phyloP scores from a whole-genome alignment of 768 basidiomycete genomes.

The Tricholoma hemisulphureum region DNA sequence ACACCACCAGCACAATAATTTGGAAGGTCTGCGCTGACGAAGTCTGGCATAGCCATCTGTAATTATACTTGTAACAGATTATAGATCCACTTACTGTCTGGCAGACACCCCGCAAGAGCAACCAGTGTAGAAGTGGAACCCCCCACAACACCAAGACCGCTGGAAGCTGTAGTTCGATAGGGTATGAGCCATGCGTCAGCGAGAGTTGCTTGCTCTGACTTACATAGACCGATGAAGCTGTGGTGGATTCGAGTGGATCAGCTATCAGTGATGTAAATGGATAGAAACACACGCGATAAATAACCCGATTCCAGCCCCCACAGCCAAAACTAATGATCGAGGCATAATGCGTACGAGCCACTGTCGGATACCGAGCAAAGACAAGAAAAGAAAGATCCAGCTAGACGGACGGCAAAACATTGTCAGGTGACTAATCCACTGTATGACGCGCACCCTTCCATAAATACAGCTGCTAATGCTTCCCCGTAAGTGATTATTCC shows the following conservation, averaged over 20 bases:
- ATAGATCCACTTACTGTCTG: conserved; percentile 38
- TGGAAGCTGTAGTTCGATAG: conserved; percentile 41
- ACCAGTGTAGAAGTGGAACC: conserved; percentile 72
- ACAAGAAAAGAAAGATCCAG: conserved; percentile 79
- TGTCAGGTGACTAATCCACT: neutral
- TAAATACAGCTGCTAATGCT: conserved; percentile 83
- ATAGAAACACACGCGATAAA: conserved; percentile 69
- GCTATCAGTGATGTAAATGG: too few relatives aligned
- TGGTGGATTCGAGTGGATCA: too few relatives aligned
- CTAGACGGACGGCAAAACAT: conserved; percentile 30
- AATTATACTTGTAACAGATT: neutral
- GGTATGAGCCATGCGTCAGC: neutral
- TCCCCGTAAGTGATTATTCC: conserved; percentile 73
- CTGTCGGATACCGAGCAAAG: conserved; percentile 80
- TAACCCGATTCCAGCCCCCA: conserved; percentile 83
- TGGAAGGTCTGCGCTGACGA: conserved; percentile 42
- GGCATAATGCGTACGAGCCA: conserved; percentile 90
- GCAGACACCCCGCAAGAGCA: conserved; percentile 70
- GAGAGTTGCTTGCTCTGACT: conserved; percentile 13
- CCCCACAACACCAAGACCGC: conserved; percentile 74
- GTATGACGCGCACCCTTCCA: conserved; percentile 65
- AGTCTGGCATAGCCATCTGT: conserved; percentile 32
- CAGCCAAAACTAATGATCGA: conserved; percentile 78
- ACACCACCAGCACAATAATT: conserved; percentile 64
- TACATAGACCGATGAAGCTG: conserved; percentile 80